Evolutionary conservation across 225 moss, liverwort and hornwort species (phyloP), one percentile per base, ranked within the genome.

Genomic region (Climacium dendroides): DNA sequence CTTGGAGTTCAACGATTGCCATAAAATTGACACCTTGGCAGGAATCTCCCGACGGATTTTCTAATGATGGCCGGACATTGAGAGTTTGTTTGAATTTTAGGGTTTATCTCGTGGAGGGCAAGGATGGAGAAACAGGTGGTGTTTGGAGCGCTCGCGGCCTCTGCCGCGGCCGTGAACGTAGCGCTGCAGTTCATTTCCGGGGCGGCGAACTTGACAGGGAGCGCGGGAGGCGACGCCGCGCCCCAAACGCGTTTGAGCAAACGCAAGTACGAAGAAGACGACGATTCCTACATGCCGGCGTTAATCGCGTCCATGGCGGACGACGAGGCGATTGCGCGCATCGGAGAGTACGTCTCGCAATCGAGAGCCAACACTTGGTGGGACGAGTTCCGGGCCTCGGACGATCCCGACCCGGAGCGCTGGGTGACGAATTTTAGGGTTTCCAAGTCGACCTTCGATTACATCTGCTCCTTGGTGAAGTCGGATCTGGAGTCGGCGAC

Each of bases 401-500:
- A 96, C 35, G 94, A 96, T 89, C 83, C 86, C 61, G 80, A 94
- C 87, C 88, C 95, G 69, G 83, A 91, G 88, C 87, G 96, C 84
- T 98, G 96, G 96, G 87, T 91, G 61, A 87, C 90, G 41, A 93
- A 94, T 54, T 96, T 98, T 89, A 93, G 96, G 89, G 97, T 98
- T 86, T 96, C 96, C 29, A 92, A 92, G 84, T 83, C 94, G 67
- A 96, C 96, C 19, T 98, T 98, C 70, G 94, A 94, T 30, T 98
- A 98, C 34, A 95, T 98, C 39, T 96, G 96, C 87, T 91, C 95
- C 24, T 67, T 98, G 59, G 97, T 98, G 76, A 95, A 91, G 76
- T 94, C 96, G 9, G 97, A 98, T 84, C 83, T 98, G 73, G 95
- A 96, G 89, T 96, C 97, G 7, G 95, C 94, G 10, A 98, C 96